These are phyloP conservation scores for Pseudogymnoascus sp. DNA, from an alignment of 2,329 filamentous ascomycete genomes.

Conservation along the genomic window DNA sequence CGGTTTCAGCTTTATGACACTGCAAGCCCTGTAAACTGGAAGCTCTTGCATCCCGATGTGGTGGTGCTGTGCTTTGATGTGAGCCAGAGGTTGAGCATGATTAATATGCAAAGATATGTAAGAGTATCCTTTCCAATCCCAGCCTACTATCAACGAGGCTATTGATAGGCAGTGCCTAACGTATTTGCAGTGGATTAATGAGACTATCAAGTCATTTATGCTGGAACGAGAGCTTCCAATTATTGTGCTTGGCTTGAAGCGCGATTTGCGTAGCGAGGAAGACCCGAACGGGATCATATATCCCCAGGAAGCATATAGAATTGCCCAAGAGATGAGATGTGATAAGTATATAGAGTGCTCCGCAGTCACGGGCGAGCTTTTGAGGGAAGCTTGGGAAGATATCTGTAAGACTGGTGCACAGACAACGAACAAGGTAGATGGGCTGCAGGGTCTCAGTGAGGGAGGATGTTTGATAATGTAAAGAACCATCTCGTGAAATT, in stretches of 20 bases:
- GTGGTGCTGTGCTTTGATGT: conserved; percentile 57
- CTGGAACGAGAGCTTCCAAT: conserved; percentile 42
- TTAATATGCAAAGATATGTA: conserved; percentile 51
- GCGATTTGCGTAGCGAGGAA: conserved; percentile 48
- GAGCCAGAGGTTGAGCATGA: conserved; percentile 48
- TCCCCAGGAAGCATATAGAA: conserved; percentile 52
- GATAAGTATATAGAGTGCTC: conserved; percentile 61
- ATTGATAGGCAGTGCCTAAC: background rate
- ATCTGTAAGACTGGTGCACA: conserved; percentile 49
- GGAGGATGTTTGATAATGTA: conserved; percentile 48
- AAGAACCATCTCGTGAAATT: conserved; percentile 15
- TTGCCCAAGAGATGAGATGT: conserved; percentile 50
- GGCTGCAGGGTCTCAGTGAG: conserved; percentile 41
- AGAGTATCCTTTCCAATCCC: conserved; percentile 19
- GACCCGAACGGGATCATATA: conserved; percentile 55
- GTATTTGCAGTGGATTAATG: conserved; percentile 47
- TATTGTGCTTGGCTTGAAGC: conserved; percentile 52
- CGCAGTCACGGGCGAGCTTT: conserved; percentile 51
- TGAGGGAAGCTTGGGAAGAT: conserved; percentile 52
- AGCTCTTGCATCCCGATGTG: conserved; percentile 49
- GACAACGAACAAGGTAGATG: conserved; percentile 35
- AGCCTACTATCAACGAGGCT: background rate
- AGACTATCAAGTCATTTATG: conserved; percentile 43
- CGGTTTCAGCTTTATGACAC: conserved; percentile 56
- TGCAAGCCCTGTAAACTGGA: conserved; percentile 51